These are phyloP conservation scores for Colletotrichum sp. DNA, from an alignment of 2,329 filamentous ascomycete genomes.

Conservation along the genomic window DNA sequence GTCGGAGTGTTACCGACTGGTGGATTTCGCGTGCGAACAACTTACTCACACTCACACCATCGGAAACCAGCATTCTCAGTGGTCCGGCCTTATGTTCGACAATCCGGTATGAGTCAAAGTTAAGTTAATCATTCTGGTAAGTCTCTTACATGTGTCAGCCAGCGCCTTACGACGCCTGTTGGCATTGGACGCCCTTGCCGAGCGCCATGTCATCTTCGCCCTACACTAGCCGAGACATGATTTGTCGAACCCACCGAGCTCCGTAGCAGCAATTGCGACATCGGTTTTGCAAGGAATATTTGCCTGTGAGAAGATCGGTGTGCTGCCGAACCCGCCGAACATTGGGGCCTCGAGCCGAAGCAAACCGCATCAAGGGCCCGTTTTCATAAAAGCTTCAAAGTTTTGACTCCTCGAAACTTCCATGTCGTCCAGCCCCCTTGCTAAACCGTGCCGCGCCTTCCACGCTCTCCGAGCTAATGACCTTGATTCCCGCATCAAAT, in stretches of 20 bases:
- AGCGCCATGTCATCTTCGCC: not conserved
- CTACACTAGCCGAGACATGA: not conserved
- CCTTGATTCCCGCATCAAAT: conserved; percentile 45
- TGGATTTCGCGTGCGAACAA: not conserved
- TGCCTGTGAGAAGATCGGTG: not conserved
- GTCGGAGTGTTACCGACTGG: not conserved
- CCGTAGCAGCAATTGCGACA: not conserved
- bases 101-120: not conserved
- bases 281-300: not conserved
- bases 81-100: not conserved
- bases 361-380: not conserved
- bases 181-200: not conserved
- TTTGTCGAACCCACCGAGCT: not conserved
- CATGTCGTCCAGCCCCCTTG: not conserved
- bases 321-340: not conserved
- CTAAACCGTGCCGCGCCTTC: not conserved
- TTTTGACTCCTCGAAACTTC: not conserved
- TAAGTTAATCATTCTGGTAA: not conserved
- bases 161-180: not conserved
- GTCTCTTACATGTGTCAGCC: not conserved
- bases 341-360: not conserved
- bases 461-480: conserved; percentile 48
- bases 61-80: not conserved
- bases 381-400: not conserved
- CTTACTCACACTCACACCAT: not conserved